phyloP scores from a whole-genome alignment of 441 rosid species.

The Pelargonium fulgidum region DNA sequence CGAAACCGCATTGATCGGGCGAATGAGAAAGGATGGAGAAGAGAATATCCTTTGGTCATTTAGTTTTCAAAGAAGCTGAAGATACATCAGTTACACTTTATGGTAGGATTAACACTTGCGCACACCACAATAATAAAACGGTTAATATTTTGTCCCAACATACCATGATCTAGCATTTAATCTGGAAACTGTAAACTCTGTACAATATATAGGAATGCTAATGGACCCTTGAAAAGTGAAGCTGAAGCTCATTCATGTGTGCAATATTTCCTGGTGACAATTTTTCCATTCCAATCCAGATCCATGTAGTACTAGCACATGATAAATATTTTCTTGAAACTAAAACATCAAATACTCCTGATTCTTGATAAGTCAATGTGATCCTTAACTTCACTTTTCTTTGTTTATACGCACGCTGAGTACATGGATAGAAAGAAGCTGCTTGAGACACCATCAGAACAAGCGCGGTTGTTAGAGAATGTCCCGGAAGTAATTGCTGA shows the following conservation, averaged over 20 bases:
- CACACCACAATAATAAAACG: too few species aligned
- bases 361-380: slow-evolving; percentile 8
- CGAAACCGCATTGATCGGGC: slow-evolving; percentile 32
- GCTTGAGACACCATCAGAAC: slow-evolving; percentile 40
- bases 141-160: too few species aligned
- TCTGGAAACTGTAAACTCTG: not conserved
- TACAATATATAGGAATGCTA: not conserved
- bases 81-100: too few species aligned
- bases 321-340: too few species aligned
- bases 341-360: not conserved
- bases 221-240: not conserved
- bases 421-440: slow-evolving; percentile 31
- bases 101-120: too few species aligned
- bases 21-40: slow-evolving; percentile 46
- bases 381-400: slow-evolving; percentile 31
- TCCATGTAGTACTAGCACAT: too few species aligned
- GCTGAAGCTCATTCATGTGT: too few species aligned
- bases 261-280: too few species aligned
- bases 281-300: too few species aligned
- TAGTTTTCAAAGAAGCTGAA: too few species aligned
- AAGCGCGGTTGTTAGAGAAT: slow-evolving; percentile 36
- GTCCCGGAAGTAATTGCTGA: slow-evolving; percentile 43
- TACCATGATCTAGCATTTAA: too few species aligned
- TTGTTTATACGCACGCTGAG: slow-evolving; percentile 25
- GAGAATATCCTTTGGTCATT: slow-evolving; percentile 43